Evolutionary conservation across 345 rosid genomes (phyloP).

Genomic region (Gossypium mustelinum): DNA sequence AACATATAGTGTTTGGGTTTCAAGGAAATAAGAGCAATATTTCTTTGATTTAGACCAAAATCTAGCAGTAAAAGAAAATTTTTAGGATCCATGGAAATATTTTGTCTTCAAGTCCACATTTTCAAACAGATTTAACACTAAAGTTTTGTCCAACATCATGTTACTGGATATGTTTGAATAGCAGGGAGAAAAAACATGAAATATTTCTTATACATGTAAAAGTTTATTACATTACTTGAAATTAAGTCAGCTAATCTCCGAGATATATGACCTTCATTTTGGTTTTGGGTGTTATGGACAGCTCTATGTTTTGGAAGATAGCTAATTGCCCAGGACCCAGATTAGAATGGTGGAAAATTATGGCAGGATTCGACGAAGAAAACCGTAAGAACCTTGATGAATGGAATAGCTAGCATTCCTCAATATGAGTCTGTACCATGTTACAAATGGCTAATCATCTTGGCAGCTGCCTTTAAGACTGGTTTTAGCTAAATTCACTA

Average conservation of each 20-base stretch:
- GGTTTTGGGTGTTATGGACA: background rate
- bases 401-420: no score
- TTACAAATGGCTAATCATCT: no score
- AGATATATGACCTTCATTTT: background rate
- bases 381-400: no score
- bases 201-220: background rate
- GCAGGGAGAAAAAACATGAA: background rate
- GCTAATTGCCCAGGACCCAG: background rate
- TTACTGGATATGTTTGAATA: background rate
- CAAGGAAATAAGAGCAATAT: background rate
- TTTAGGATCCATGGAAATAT: background rate
- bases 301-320: background rate
- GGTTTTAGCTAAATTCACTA: no score
- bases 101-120: slow-evolving; percentile 7
- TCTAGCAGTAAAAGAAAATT: background rate
- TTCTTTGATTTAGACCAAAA: slow-evolving; percentile 8
- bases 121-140: background rate
- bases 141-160: background rate
- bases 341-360: background rate
- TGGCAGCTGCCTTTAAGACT: no score
- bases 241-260: background rate
- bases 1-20: background rate
- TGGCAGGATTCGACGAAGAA: background rate
- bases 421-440: no score
- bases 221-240: background rate